phyloP scores from a whole-genome alignment of 306 rosid genomes.

The Trichosanthes truncata region DNA sequence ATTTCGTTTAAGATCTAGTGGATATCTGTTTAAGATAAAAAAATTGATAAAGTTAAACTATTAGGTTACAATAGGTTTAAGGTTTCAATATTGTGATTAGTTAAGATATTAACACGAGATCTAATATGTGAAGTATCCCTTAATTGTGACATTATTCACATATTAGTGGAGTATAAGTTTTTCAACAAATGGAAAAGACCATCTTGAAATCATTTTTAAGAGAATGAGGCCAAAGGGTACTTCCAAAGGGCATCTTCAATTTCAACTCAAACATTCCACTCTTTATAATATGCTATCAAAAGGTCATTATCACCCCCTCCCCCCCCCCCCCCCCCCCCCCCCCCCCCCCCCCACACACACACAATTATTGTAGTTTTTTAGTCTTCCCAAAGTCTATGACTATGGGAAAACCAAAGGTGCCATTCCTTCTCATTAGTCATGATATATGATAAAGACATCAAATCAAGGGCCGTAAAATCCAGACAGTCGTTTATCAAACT shows the following conservation, averaged over 20 bases:
- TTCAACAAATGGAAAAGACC: not conserved
- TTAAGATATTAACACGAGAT: not conserved
- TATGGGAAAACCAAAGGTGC: not conserved
- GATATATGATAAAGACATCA: not conserved
- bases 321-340: too few relatives aligned
- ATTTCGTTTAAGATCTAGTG: not conserved
- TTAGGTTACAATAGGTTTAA: not conserved
- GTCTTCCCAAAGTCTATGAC: constrained; percentile 6
- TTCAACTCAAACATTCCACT: not conserved
- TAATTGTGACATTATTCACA: not conserved
- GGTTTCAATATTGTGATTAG: not conserved
- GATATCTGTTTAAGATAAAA: not conserved
- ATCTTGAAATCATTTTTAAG: not conserved
- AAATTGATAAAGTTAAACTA: not conserved
- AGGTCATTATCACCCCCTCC: constrained; percentile 1
- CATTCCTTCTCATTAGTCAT: not conserved
- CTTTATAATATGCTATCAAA: not conserved
- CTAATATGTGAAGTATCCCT: not conserved
- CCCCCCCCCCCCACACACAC: too few relatives aligned
- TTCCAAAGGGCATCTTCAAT: constrained; percentile 1
- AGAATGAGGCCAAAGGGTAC: not conserved
- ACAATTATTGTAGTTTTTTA: constrained; percentile 6
- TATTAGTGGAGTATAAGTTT: not conserved
- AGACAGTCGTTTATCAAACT: not conserved
- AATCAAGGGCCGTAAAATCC: not conserved